These are phyloP conservation scores for Avena atlantica DNA, from an alignment of 176 grass and related monocot genomes.

Conservation along the genomic window DNA sequence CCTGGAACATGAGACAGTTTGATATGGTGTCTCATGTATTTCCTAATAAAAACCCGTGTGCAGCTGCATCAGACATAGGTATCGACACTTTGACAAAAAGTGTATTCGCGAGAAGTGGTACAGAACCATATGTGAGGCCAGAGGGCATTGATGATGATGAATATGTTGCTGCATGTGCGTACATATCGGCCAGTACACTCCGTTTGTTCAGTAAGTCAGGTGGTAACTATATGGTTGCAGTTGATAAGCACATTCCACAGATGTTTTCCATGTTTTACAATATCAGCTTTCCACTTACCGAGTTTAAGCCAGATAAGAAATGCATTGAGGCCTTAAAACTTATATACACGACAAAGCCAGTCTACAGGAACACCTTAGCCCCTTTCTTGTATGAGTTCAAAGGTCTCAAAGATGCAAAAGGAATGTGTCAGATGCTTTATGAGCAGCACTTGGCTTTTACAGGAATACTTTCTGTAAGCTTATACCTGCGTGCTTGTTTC, in stretches of 20 bases:
- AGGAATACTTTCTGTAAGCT: neutral
- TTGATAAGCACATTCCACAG: neutral
- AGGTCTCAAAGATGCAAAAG: neutral
- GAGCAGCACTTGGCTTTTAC: conserved; percentile 23
- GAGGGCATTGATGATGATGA: conserved; percentile 8
- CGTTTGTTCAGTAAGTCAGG: neutral
- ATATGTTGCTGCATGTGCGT: conserved; percentile 27
- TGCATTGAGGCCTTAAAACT: conserved; percentile 10
- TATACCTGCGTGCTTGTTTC: conserved; percentile 15
- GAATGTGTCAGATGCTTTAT: conserved; percentile 31
- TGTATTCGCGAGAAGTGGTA: neutral
- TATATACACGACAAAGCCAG: neutral
- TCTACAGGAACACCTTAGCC: conserved; percentile 21
- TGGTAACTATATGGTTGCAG: neutral
- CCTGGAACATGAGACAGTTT: neutral
- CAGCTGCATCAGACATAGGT: neutral
- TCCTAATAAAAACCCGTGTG: conserved; percentile 8
- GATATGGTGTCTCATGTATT: conserved; percentile 27
- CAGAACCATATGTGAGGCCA: neutral
- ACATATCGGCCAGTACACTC: conserved; percentile 24
- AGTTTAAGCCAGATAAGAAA: conserved; percentile 16
- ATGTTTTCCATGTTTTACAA: conserved; percentile 13
- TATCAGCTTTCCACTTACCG: neutral
- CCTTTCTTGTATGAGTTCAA: conserved; percentile 30
- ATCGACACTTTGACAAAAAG: neutral